These are phyloP conservation scores for Gynostemma pentaphyllum DNA, from an alignment of 306 rosid genomes.

Conservation along the genomic window DNA sequence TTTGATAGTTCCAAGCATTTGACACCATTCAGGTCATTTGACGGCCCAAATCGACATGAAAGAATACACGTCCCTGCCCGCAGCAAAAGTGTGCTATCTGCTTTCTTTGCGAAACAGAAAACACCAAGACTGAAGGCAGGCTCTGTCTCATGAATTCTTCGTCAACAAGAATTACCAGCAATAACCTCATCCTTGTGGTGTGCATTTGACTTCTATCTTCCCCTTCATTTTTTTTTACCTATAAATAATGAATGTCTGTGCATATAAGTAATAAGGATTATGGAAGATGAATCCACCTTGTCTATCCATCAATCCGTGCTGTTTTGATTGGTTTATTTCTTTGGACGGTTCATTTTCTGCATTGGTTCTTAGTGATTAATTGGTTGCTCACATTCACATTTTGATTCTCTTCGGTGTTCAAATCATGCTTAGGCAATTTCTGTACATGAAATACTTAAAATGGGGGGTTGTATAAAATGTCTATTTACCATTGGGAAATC, in stretches of 20 bases:
- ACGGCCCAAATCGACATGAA: constrained; percentile 33
- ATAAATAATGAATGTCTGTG: constrained; percentile 1
- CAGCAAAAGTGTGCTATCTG: constrained; percentile 78
- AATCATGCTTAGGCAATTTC: no score
- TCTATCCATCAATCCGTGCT: neutral
- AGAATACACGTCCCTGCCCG: constrained; percentile 40
- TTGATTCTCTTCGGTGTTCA: neutral
- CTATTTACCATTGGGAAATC: no score
- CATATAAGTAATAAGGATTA: constrained; percentile 9
- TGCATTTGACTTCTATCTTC: neutral
- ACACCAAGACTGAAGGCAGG: constrained; percentile 37
- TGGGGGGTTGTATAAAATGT: no score
- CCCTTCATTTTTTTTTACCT: neutral
- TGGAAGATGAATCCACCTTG: constrained; percentile 2
- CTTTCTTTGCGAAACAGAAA: constrained; percentile 69
- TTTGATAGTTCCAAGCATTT: constrained; percentile 41
- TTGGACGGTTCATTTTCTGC: neutral
- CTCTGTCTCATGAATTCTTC: constrained; percentile 28
- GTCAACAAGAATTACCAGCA: neutral
- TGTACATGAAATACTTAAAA: no score
- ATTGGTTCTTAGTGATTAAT: neutral
- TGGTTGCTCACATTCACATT: neutral
- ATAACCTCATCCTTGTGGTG: neutral
- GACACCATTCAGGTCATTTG: constrained; percentile 57
- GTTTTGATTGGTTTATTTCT: neutral